These are phyloP conservation scores for Neofusicoccum ribis DNA, from an alignment of 2,329 filamentous ascomycete species.

Conservation along the genomic window DNA sequence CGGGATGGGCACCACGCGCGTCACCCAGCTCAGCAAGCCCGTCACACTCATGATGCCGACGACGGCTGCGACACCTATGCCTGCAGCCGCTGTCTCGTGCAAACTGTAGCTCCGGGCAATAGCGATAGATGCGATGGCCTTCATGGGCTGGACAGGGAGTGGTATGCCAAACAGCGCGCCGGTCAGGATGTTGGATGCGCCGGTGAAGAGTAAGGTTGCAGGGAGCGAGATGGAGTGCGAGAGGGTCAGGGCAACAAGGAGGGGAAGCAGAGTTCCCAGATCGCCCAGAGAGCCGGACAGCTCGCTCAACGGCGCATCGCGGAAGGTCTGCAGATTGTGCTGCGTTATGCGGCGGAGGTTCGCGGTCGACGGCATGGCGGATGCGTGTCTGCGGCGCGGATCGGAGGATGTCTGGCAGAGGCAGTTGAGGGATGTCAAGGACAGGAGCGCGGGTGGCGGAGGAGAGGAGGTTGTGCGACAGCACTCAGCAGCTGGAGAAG, in stretches of 20 bases:
- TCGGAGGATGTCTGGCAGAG: neutral
- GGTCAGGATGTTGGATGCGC: conserved; percentile 81
- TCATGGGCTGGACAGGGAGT: conserved; percentile 85
- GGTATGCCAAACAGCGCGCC: conserved; percentile 84
- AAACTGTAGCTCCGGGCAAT: conserved; percentile 68
- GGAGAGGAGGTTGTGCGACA: neutral
- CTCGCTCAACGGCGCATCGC: conserved; percentile 64
- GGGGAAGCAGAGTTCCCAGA: conserved; percentile 82
- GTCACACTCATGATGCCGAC: conserved; percentile 78
- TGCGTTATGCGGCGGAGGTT: conserved; percentile 31
- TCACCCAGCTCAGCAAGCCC: conserved; percentile 73
- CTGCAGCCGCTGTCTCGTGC: conserved; percentile 76
- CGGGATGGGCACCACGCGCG: conserved; percentile 74
- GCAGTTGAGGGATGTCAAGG: neutral
- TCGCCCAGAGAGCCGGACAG: conserved; percentile 88
- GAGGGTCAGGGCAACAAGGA: conserved; percentile 81
- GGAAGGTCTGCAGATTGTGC: conserved; percentile 60
- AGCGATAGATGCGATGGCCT: conserved; percentile 89
- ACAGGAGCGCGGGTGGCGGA: neutral
- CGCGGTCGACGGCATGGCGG: conserved; percentile 2
- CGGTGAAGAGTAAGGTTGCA: conserved; percentile 84
- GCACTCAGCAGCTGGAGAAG: neutral
- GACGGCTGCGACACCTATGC: conserved; percentile 72
- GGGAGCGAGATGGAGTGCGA: conserved; percentile 78
- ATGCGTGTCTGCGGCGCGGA: neutral